phyloP scores from a whole-genome alignment of 306 rosid genomes.

The Rosa persica region DNA sequence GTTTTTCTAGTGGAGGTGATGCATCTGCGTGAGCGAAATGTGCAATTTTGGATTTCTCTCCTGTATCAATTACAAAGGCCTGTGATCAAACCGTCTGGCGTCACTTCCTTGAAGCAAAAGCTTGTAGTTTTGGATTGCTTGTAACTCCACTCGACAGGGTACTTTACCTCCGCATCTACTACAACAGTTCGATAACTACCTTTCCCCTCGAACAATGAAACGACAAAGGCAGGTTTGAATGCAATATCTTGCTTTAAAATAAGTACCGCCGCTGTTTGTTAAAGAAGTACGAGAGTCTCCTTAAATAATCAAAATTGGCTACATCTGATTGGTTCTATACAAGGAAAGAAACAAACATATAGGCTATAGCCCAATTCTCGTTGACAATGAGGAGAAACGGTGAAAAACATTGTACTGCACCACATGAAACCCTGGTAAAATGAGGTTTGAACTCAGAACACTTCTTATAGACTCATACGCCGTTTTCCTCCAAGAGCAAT shows the following conservation, averaged over 20 bases:
- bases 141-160: background rate
- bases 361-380: background rate
- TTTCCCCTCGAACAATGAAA: background rate
- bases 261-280: background rate
- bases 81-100: background rate
- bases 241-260: background rate
- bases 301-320: background rate
- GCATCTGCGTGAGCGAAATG: background rate
- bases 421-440: background rate
- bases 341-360: background rate
- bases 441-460: background rate
- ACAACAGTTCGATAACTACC: background rate
- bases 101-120: background rate
- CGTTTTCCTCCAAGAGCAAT: conserved; percentile 28
- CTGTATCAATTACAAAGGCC: background rate
- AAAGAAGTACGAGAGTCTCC: background rate
- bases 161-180: background rate
- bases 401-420: background rate
- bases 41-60: background rate
- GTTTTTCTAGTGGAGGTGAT: background rate
- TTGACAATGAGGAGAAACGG: background rate
- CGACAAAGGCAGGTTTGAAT: background rate
- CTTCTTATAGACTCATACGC: conserved; percentile 9
- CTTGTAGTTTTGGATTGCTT: background rate
- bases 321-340: background rate